phyloP scores from a whole-genome alignment of 371 early-diverging fungal genomes.

The Catenaria anguillulae region DNA sequence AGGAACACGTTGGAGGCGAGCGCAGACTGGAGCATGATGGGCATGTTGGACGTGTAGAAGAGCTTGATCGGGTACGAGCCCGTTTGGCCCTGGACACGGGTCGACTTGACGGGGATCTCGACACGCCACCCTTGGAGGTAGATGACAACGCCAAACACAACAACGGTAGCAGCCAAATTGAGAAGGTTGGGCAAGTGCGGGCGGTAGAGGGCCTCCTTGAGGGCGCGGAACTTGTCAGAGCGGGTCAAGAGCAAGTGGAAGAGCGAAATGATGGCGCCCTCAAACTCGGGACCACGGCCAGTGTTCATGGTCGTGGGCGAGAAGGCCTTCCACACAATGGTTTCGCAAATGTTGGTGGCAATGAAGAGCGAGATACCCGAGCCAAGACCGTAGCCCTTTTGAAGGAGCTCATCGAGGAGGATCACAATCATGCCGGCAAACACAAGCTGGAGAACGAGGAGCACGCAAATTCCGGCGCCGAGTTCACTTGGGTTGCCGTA shows the following conservation, averaged over 20 bases:
- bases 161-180: slow-evolving; percentile 77
- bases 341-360: slow-evolving; percentile 99
- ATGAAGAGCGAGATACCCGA: slow-evolving; percentile 99
- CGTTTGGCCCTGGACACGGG: slow-evolving; percentile 89
- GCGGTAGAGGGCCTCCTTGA: slow-evolving; percentile 98
- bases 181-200: slow-evolving; percentile 91
- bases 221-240: slow-evolving; percentile 90
- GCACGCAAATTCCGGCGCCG: slow-evolving; percentile 80
- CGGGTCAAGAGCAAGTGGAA: slow-evolving; percentile 93
- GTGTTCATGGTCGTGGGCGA: slow-evolving; percentile 94
- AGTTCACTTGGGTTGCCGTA: slow-evolving; percentile 94
- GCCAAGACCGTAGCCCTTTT: slow-evolving; percentile 99
- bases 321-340: slow-evolving; percentile 98
- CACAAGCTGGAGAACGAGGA: slow-evolving; percentile 92
- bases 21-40: slow-evolving; percentile 98
- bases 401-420: slow-evolving; percentile 97
- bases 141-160: slow-evolving; percentile 91
- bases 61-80: slow-evolving; percentile 97
- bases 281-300: slow-evolving; percentile 94
- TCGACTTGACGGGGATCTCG: slow-evolving; percentile 96
- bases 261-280: slow-evolving; percentile 94
- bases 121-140: slow-evolving; percentile 99
- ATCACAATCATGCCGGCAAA: slow-evolving; percentile 95
- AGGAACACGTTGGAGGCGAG: slow-evolving; percentile 90
- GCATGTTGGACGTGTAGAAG: slow-evolving; percentile 99